Base-by-base conservation (phyloP, 768 basidiomycete genomes). In the Mycena capillaripes region DNA sequence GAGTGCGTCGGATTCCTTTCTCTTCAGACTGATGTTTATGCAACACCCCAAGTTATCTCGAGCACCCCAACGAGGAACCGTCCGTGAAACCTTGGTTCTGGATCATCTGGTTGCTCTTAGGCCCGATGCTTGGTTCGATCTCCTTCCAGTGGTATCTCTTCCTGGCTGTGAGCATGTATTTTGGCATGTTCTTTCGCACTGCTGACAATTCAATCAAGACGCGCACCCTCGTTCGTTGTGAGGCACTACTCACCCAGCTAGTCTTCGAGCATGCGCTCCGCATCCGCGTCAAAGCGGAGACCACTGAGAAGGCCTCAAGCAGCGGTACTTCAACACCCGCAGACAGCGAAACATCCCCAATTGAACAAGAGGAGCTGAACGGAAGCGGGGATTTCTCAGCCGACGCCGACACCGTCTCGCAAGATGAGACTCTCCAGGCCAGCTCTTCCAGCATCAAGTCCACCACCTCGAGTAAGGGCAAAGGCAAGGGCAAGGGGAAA, bases 51-150 rank as follows among this genome's bases (percentile, higher is more conserved):
- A 55, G 88, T 40, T 91, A 92, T 74, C 80, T 94, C 34, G 91
- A 93, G 80, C 85, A 78, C 2, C 79, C 82, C 19, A 90, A 90
- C 4, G 77, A 85, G 64, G 84, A 79, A 25, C 84, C 90, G 0
- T 74, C 79, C 4, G 79, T 91, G 42, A 85, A 86, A 46, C 93
- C 93, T 1, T 93, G 92, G 89, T 86, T 93, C 19, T 94, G 93
- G 92, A 86, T 93, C 17, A 42, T 82, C 0, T 83, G 82, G 77
- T 80, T 91, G 6, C 85, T 90, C 71, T 55, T 87, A 9, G 89
- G 89, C 12, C 88, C 89, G 21, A 78, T 83, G 5, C 1, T 85
- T 9, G 79, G 79, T 25, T 81, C 86, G 4, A 27, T 92, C 19
- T 75, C 82, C 32, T 84, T 86, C 65, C 89, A 93, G 71, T 87